These are phyloP conservation scores for Asclepias syriaca DNA, from an alignment of 257 asterid species.

Conservation along the genomic window DNA sequence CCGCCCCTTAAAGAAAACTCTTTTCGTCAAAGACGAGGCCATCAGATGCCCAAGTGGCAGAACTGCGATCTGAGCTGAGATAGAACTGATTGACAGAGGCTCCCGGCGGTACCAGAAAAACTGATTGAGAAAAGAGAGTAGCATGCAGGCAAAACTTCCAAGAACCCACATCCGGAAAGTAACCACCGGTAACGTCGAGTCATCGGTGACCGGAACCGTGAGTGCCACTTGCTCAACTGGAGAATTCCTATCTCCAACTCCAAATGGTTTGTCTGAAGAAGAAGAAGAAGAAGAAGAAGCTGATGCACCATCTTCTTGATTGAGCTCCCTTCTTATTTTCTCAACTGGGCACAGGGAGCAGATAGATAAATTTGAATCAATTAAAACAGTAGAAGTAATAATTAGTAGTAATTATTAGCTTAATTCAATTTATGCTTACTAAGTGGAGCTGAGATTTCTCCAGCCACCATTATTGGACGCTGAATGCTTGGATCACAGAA, in stretches of 20 bases:
- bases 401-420: not conserved
- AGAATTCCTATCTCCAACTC: slow-evolving; percentile 41
- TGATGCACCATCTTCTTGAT: slow-evolving; percentile 21
- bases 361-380: not conserved
- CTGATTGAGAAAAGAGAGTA: slow-evolving; percentile 85
- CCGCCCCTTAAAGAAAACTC: slow-evolving; percentile 56
- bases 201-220: slow-evolving; percentile 75
- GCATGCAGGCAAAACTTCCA: slow-evolving; percentile 57
- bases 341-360: slow-evolving; percentile 33
- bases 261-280: slow-evolving; percentile 1
- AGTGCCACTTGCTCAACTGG: slow-evolving; percentile 75
- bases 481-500: not conserved
- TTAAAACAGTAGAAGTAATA: not conserved
- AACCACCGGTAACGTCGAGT: slow-evolving; percentile 51
- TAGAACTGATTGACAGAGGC: slow-evolving; percentile 69
- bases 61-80: slow-evolving; percentile 89
- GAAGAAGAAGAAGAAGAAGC: slow-evolving; percentile 12
- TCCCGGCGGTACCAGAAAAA: slow-evolving; percentile 91
- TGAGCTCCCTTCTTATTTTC: not conserved
- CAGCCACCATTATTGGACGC: not conserved
- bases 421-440: slow-evolving; percentile 10
- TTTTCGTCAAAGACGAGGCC: slow-evolving; percentile 49
- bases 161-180: slow-evolving; percentile 80
- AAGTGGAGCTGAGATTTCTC: slow-evolving; percentile 32
- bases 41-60: slow-evolving; percentile 83